Evolutionary conservation across 2,329 filamentous ascomycete genomes (phyloP), one percentile per base, ranked within the genome.

Genomic region (Aspergillus ochraceus): DNA sequence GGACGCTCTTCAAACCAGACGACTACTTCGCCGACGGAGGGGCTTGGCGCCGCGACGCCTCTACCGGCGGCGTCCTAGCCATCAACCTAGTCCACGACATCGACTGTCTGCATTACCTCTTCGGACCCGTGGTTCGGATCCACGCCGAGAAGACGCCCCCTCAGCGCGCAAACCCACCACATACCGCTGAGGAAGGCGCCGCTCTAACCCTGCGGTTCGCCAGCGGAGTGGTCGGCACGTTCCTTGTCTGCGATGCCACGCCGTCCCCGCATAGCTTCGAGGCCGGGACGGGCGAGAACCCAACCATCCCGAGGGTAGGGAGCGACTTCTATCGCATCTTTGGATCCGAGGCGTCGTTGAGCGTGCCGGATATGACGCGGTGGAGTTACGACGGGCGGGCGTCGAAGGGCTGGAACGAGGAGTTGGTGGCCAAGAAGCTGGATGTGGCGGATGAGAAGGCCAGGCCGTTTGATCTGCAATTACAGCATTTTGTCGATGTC

Each of bases 61-160:
- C 74, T 2, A 81, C 80, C 1, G 84, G 84, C 2, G 84, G 84
- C 0, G 79, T 82, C 0, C 72, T 87, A 8, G 72, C 82, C 2
- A 86, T 86, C 60, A 88, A 87, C 65, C 72, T 87, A 49, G 79
- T 87, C n/a, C 85, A 88, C 65, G 85, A 88, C 53, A 74, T 87
- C 45, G 85, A 87, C 60, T 71, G 86, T 0, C 72, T 88, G 19
- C 84, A 86, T 51, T 81, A 82, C 68, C 72, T 87, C 1, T 78
- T 87, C 26, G 84, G 84, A 0, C 79, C 82, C 0, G 82, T 88
- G 26, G 67, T 68, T 0, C 74, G 80, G 0, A 80, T 87, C 0
- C 79, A 82, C 36, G 84, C 82, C 0, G 81, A 87, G 63, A 72
- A 76, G 53, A 80, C 77, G 0, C 52, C 68, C 0, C 77, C 80